These are phyloP conservation scores for Heliosperma pusillum DNA, from an alignment of 148 eudicot species.

Conservation along the genomic window DNA sequence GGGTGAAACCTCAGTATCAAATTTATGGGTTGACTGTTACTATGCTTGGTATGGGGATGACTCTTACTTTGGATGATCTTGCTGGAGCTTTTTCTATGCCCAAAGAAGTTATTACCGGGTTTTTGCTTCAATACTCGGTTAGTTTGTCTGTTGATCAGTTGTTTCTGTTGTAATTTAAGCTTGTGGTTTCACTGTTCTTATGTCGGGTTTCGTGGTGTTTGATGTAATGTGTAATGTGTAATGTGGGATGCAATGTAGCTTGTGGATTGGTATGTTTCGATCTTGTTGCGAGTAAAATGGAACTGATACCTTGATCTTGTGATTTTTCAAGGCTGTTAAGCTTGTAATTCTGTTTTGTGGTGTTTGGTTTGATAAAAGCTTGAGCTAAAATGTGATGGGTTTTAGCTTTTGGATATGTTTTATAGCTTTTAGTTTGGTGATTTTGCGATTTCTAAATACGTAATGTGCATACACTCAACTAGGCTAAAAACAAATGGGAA, in stretches of 20 bases:
- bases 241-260: slow-evolving; percentile 5
- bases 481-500: no score
- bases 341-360: neutral
- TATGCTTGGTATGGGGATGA: slow-evolving; percentile 96
- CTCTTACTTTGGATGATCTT: slow-evolving; percentile 77
- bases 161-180: neutral
- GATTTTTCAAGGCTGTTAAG: no score
- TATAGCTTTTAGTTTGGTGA: no score
- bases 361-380: neutral
- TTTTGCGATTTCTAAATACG: no score
- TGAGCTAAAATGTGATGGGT: neutral
- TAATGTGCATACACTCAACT: no score
- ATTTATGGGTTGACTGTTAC: slow-evolving; percentile 62
- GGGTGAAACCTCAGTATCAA: slow-evolving; percentile 60
- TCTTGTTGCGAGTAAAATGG: neutral
- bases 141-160: slow-evolving; percentile 4
- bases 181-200: slow-evolving; percentile 4
- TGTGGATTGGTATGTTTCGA: neutral
- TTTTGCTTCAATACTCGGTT: slow-evolving; percentile 76
- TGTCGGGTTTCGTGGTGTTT: neutral
- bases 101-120: slow-evolving; percentile 58
- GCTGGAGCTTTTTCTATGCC: slow-evolving; percentile 79
- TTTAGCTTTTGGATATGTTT: neutral
- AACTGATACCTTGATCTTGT: no score
- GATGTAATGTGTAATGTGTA: neutral